These are phyloP conservation scores for Mycena floridula DNA, from an alignment of 768 basidiomycete species.

Conservation along the genomic window DNA sequence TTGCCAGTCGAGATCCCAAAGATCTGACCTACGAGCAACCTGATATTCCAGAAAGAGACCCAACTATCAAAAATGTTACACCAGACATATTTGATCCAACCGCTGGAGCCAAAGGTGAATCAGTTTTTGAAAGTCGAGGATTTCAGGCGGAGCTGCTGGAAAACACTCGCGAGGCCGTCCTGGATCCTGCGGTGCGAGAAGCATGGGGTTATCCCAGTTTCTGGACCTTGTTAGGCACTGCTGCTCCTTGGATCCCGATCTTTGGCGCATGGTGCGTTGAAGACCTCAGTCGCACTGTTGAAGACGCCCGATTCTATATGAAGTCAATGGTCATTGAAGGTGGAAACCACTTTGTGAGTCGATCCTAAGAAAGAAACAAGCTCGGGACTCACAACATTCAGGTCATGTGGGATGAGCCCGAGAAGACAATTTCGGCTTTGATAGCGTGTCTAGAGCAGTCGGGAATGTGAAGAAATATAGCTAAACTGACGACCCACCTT, in stretches of 20 bases:
- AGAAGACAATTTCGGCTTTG: too few species aligned
- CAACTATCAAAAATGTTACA: too few species aligned
- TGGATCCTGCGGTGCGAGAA: neutral
- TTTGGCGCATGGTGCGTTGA: neutral
- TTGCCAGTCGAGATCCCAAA: neutral
- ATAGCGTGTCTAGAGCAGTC: too few species aligned
- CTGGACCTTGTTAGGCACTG: neutral
- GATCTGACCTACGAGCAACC: neutral
- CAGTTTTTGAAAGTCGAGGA: neutral
- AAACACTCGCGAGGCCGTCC: neutral
- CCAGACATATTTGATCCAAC: too few species aligned
- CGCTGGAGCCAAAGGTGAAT: neutral
- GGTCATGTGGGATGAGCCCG: too few species aligned
- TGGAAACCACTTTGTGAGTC: slow-evolving; percentile 13
- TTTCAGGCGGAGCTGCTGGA: neutral
- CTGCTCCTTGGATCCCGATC: neutral
- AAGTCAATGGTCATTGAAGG: neutral
- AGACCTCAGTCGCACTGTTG: neutral
- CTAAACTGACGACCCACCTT: too few species aligned
- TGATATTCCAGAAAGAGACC: neutral
- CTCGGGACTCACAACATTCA: too few species aligned
- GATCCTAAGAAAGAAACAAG: too few species aligned
- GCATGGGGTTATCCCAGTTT: neutral
- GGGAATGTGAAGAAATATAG: too few species aligned
- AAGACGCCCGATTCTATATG: neutral